These are phyloP conservation scores for Schwanniomyces yamadae DNA, from an alignment of 805 yeast genomes.

Conservation along the genomic window DNA sequence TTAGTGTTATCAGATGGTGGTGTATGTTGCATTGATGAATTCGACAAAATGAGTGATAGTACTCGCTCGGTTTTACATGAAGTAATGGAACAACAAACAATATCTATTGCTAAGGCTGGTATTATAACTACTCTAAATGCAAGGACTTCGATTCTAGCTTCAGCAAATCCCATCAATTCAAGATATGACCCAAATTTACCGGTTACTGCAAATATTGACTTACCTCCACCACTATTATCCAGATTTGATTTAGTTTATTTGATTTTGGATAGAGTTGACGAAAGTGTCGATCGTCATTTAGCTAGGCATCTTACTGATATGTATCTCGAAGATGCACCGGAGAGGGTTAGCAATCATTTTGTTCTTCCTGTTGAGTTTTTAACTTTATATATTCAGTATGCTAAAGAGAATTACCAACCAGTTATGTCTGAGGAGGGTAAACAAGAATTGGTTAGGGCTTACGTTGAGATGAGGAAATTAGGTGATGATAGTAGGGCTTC, in stretches of 20 bases:
- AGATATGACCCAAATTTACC: slow-evolving; percentile 93
- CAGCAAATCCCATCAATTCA: slow-evolving; percentile 96
- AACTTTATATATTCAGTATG: slow-evolving; percentile 88
- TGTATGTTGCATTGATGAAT: slow-evolving; percentile 97
- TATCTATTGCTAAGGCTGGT: slow-evolving; percentile 97
- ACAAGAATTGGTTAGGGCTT: slow-evolving; percentile 77
- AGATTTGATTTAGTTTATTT: slow-evolving; percentile 93
- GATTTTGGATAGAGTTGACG: slow-evolving; percentile 90
- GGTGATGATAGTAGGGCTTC: slow-evolving; percentile 88
- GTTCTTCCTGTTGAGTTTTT: slow-evolving; percentile 83
- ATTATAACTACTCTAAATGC: slow-evolving; percentile 96
- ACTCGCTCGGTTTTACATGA: slow-evolving; percentile 95
- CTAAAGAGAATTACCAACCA: slow-evolving; percentile 85
- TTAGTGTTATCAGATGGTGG: slow-evolving; percentile 96
- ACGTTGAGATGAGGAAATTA: slow-evolving; percentile 89
- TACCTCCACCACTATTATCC: slow-evolving; percentile 93
- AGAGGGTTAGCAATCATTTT: slow-evolving; percentile 63
- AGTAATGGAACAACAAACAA: slow-evolving; percentile 99
- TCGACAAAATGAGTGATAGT: slow-evolving; percentile 94
- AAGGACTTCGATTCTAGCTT: slow-evolving; percentile 90
- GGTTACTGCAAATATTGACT: slow-evolving; percentile 90
- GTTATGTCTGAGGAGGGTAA: slow-evolving; percentile 77
- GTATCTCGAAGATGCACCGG: slow-evolving; percentile 87
- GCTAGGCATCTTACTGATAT: slow-evolving; percentile 89
- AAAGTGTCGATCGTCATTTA: slow-evolving; percentile 74